Base-by-base conservation (phyloP, 768 basidiomycete genomes). In the Mycena amicta region DNA sequence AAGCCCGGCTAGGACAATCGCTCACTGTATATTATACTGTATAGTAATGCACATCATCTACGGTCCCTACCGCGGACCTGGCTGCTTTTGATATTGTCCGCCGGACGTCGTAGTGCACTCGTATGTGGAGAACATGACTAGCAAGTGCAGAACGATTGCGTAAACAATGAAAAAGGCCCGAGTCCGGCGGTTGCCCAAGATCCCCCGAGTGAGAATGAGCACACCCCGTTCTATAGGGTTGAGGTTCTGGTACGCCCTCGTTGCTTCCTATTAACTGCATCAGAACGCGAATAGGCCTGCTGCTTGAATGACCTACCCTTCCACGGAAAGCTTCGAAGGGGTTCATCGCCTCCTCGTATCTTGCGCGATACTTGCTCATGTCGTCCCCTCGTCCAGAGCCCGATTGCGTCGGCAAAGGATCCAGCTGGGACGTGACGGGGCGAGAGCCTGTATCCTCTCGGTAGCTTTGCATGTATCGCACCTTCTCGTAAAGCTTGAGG, bases 241-340 rank as follows among this genome's bases (percentile, higher is more conserved):
- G 41, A 98, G 80, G 26, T 88, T 89, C 65, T 93, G 87, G 54
- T 96, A 94, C 1, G 93, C 96, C 56, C 95, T 79, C n/a, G 91
- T 90, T 28, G 94, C 93, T 77, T 98, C 97, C 96, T 98, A 29
- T 31, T 28, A 49, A 45, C 20, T 41, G 41, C 22, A 53, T 33
- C 25, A 52, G 52, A 56, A 59, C 25, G 16, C 46, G 5, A 41
- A 28, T 43, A 23, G 8, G 5, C 27, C 28, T 27, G 28, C 23
- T 26, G 20, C 28, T 56, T 4, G 51, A 59, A 27, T 3, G 5
- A 83, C 94, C 64, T 66, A 97, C 96, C 71, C 94, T 80, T 1
- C 96, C 94, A 61, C 94, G 86, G 81, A 99, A 98, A 5, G 90
- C 94, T 72, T 98, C 95, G 70, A 99, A 99, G 0, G 97, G 96